Base-by-base conservation (phyloP, 257 asterid species). In the Solanum stenotomum region DNA sequence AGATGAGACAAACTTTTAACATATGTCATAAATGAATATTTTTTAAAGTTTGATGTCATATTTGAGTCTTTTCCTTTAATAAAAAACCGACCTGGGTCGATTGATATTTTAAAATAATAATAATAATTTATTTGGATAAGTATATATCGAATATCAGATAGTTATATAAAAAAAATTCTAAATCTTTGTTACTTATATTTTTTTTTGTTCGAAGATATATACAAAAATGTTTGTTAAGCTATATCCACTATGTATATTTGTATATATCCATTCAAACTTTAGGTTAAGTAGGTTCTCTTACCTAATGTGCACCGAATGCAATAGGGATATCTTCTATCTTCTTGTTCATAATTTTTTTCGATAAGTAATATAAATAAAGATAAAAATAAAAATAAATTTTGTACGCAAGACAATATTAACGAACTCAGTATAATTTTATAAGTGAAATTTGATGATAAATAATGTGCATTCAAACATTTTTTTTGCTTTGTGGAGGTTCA, bases 1-100 rank as follows among this genome's bases (percentile, higher is more conserved):
- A 6, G n/a, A 52, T 1, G 0, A 16, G 0, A 0, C 0, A 52
- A 16, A 16, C 1, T 16, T 18, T 52, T 52, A 52, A 52, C 63
- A 52, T 0, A 0, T 16, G 63, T 16, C 10, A 18, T 46, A 46
- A 46, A 44, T 49, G 1, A 49, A 15, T 5, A 5, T 46, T 46
- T 46, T 49, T 49, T 15, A 15, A 49, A 49, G 1, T 0, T 49
- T 2, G 8, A 49, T 49, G 3, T 0, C 23, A 16, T 52, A 52
- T 16, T 52, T 52, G 8, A 52, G 3, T 0, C 61, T 5, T 52
- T 52, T 52, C 0, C 22, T 0, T 52, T 52, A 2, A 16, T 52
- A 52, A 0, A 52, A 49, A 16, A 52, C 0, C 0, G 25, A 56
- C n/a, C 25, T 59, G 1, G 67, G 5, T 56, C 0, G 6, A 56